phyloP scores from a whole-genome alignment of 208 protist species.

The Herpetomonas muscarum region DNA sequence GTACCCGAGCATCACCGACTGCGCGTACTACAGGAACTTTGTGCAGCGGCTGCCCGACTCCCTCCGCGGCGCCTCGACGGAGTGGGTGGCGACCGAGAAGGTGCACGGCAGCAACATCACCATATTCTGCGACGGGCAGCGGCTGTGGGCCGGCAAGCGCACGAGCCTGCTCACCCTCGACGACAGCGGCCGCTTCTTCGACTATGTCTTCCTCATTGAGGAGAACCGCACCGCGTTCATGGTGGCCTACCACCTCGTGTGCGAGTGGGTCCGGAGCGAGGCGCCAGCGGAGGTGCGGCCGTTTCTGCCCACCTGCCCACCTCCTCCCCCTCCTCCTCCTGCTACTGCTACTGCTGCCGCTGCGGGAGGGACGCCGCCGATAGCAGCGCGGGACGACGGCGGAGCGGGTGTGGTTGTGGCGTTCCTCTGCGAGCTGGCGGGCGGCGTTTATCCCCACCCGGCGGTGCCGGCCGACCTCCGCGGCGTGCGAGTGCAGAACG shows the following conservation, averaged over 20 bases:
- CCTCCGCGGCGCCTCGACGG: neutral
- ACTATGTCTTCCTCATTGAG: conserved; percentile 12
- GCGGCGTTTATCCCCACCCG: conserved; percentile 24
- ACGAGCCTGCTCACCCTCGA: conserved; percentile 8
- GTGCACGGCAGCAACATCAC: conserved; percentile 32
- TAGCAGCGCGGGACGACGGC: no score
- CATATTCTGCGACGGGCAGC: conserved; percentile 13
- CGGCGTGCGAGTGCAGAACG: conserved; percentile 19
- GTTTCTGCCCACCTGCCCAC: no score
- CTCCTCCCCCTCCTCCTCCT: no score
- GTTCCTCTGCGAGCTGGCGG: conserved; percentile 23
- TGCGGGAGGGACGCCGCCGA: neutral
- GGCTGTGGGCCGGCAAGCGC: conserved; percentile 21
- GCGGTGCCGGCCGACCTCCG: conserved; percentile 18
- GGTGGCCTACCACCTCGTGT: neutral
- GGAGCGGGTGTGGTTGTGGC: neutral
- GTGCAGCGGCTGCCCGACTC: neutral
- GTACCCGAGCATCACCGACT: conserved; percentile 29
- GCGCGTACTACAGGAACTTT: conserved; percentile 7
- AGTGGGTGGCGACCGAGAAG: conserved; percentile 34
- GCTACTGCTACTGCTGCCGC: neutral
- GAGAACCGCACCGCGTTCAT: conserved; percentile 5
- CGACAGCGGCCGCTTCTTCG: conserved; percentile 19
- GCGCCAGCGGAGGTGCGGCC: neutral
- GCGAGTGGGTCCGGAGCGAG: neutral